Evolutionary conservation across 306 rosid species (phyloP).

Genomic region (Quercus gilva): DNA sequence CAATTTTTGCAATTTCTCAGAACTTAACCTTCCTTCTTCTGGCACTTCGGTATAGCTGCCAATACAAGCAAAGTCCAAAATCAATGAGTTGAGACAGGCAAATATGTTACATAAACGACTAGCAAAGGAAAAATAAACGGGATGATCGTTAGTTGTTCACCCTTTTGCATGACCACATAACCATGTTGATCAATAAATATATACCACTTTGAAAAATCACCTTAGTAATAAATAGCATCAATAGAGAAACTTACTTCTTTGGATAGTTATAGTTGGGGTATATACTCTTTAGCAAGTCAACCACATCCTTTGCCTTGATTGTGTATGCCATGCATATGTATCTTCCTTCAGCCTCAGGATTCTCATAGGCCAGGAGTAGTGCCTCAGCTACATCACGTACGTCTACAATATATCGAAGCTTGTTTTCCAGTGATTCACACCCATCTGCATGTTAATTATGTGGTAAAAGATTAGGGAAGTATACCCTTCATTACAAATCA

Average conservation of each 20-base stretch:
- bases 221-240: neutral
- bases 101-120: neutral
- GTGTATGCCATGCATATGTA: conserved; percentile 46
- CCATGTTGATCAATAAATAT: neutral
- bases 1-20: conserved; percentile 53
- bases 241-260: conserved; percentile 41
- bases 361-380: conserved; percentile 62
- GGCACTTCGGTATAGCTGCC: conserved; percentile 44
- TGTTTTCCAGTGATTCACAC: conserved; percentile 49
- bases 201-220: neutral
- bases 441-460: conserved; percentile 36
- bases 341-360: conserved; percentile 68
- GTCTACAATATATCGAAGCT: conserved; percentile 38
- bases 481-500: too few species aligned
- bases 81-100: neutral
- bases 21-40: conserved; percentile 16
- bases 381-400: conserved; percentile 70
- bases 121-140: neutral
- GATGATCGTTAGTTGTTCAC: neutral
- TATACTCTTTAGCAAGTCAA: conserved; percentile 46
- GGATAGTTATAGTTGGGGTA: conserved; percentile 65
- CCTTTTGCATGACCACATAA: neutral
- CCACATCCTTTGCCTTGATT: conserved; percentile 35
- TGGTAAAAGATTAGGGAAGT: neutral
- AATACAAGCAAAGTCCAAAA: neutral